Percentiles rank a stretch among this genome's conserved stretches.
These are phyloP conservation scores for Liriodendron chinense DNA, from an alignment of 164 flowering plant genomes.

Conservation along the genomic window DNA sequence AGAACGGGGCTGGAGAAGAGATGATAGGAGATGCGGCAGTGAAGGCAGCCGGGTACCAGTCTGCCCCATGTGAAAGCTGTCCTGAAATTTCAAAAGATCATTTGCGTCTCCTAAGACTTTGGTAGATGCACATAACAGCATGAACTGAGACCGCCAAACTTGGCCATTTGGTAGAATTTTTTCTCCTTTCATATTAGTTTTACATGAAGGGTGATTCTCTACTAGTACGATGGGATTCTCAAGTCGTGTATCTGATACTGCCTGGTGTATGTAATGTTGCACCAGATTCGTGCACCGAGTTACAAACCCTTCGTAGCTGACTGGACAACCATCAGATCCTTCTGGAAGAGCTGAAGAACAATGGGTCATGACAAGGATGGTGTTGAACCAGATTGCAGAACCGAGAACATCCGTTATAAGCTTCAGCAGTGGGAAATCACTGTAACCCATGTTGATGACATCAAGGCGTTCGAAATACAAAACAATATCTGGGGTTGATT, in stretches of 20 bases:
- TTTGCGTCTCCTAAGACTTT: constrained; percentile 84
- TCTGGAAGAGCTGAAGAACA: constrained; percentile 75
- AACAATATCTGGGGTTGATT: constrained; percentile 77
- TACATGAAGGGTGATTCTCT: constrained; percentile 82
- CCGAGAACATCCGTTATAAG: constrained; percentile 85
- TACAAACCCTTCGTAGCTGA: constrained; percentile 70
- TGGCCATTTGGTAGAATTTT: constrained; percentile 84
- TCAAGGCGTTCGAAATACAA: constrained; percentile 91
- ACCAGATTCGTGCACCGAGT: constrained; percentile 55
- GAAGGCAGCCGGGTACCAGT: constrained; percentile 59
- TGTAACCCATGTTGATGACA: constrained; percentile 52
- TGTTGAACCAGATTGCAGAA: constrained; percentile 84
- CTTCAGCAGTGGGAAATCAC: constrained; percentile 77
- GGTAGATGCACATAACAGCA: constrained; percentile 66
- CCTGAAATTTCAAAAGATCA: constrained; percentile 53
- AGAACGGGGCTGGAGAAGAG: constrained; percentile 58
- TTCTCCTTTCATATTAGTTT: constrained; percentile 58
- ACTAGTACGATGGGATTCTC: constrained; percentile 81
- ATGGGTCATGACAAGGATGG: constrained; percentile 90
- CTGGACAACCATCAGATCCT: constrained; percentile 67
- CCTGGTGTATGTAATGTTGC: constrained; percentile 70
- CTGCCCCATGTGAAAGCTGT: constrained; percentile 56
- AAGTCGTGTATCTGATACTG: constrained; percentile 64
- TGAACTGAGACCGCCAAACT: constrained; percentile 74
- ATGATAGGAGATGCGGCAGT: constrained; percentile 88